These are phyloP conservation scores for Aspergillus novofumigatus DNA, from an alignment of 2,329 filamentous ascomycete species.

Conservation along the genomic window DNA sequence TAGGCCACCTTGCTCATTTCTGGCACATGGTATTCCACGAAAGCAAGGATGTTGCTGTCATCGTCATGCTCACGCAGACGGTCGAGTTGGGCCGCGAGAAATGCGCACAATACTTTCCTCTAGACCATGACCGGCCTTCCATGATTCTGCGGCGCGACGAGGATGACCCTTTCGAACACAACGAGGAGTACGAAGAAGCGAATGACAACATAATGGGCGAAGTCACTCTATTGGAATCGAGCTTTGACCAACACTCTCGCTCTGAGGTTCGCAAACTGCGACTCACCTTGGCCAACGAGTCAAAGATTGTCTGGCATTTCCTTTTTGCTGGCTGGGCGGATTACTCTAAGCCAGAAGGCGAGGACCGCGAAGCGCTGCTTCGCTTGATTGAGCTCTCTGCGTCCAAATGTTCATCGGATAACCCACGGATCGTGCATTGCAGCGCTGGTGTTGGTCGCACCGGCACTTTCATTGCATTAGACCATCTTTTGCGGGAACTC, in stretches of 20 bases:
- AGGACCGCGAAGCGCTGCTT: slow-evolving; percentile 48
- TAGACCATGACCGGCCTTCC: slow-evolving; percentile 49
- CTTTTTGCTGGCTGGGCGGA: slow-evolving; percentile 88
- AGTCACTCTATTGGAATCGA: slow-evolving; percentile 57
- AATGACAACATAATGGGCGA: slow-evolving; percentile 62
- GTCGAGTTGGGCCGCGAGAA: slow-evolving; percentile 74
- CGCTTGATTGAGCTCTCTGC: slow-evolving; percentile 48
- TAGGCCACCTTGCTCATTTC: slow-evolving; percentile 70
- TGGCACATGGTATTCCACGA: slow-evolving; percentile 96
- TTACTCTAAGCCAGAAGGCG: slow-evolving; percentile 69
- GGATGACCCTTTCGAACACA: slow-evolving; percentile 43
- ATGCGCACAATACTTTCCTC: slow-evolving; percentile 84
- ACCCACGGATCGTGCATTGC: slow-evolving; percentile 79
- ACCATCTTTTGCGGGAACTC: slow-evolving; percentile 81
- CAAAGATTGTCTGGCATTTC: slow-evolving; percentile 73
- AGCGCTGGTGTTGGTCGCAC: slow-evolving; percentile 91
- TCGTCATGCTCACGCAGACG: slow-evolving; percentile 92
- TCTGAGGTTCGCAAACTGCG: slow-evolving; percentile 71
- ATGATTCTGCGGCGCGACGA: slow-evolving; percentile 38
- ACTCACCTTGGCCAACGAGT: slow-evolving; percentile 46
- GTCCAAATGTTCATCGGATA: slow-evolving; percentile 47
- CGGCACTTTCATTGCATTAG: slow-evolving; percentile 94
- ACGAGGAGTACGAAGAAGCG: slow-evolving; percentile 60
- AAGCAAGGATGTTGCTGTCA: slow-evolving; percentile 67
- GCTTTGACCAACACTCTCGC: slow-evolving; percentile 53